Percentiles rank a stretch among this genome's conserved stretches.
phyloP scores from a whole-genome alignment of 345 rosid genomes.

The Cardamine resedifolia region DNA sequence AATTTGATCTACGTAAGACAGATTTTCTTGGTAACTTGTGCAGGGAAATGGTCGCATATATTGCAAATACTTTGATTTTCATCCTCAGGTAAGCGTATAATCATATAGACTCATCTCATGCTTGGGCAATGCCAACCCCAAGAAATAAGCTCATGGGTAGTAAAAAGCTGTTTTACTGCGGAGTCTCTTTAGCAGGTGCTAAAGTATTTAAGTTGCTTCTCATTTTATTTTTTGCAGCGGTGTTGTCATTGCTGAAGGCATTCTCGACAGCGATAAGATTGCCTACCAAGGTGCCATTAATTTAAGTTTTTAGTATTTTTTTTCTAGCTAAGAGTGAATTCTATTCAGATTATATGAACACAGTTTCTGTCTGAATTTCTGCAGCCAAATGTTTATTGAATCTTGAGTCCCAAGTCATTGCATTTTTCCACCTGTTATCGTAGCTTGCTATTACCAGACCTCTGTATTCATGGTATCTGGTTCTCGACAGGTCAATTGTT shows the following conservation, averaged over 20 bases:
- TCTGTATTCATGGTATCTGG: conserved; percentile 6
- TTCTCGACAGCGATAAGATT: conserved; percentile 53
- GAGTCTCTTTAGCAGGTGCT: conserved; percentile 5
- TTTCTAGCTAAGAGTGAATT: neutral
- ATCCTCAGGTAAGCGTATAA: conserved; percentile 69
- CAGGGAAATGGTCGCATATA: conserved; percentile 99
- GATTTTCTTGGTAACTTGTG: conserved; percentile 10
- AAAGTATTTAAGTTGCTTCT: neutral
- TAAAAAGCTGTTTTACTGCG: conserved; percentile 1
- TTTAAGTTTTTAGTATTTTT: neutral
- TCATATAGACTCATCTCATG: conserved; percentile 8
- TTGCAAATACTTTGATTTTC: conserved; percentile 93
- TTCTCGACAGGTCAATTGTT: neutral
- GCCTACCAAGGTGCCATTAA: conserved; percentile 52
- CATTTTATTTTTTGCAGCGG: conserved; percentile 66
- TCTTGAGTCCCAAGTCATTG: neutral
- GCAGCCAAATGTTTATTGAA: neutral
- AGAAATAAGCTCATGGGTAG: conserved; percentile 13
- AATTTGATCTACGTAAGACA: neutral
- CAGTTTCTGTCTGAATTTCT: neutral
- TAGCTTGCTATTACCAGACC: neutral
- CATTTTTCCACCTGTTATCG: neutral
- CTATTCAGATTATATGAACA: neutral
- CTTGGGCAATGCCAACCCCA: neutral
- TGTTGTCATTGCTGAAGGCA: conserved; percentile 90